A percentile compares a stretch with the other conserved stretches of the same genome.
Conservation (phyloP, 768 basidiomycete genomes). For the Tylopilus plumbeoviolaceoides region DNA sequence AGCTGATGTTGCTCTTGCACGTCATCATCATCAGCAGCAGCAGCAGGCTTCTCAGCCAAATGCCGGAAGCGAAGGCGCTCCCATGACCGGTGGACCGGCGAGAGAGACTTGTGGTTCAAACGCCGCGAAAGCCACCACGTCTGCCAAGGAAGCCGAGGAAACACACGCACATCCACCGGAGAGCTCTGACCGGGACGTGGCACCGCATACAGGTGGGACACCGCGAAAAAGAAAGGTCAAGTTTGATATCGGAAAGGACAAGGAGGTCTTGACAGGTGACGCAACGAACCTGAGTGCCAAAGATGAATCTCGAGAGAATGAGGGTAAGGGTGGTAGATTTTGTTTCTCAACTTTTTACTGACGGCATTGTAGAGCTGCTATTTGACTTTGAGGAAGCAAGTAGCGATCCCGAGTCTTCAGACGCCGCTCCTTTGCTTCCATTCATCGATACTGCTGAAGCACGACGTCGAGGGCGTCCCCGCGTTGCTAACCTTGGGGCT, state of each 20-base stretch:
- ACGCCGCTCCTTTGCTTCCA: slow-evolving; percentile 36
- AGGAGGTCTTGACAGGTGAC: slow-evolving; percentile 41
- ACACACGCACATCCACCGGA: slow-evolving; percentile 11
- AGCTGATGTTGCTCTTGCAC: slow-evolving; percentile 34
- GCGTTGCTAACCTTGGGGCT: slow-evolving; percentile 33
- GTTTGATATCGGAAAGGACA: slow-evolving; percentile 49
- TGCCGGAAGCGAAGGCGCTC: slow-evolving; percentile 9
- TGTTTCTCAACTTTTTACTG: background rate
- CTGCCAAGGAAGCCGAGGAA: slow-evolving; percentile 11
- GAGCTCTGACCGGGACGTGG: slow-evolving; percentile 19
- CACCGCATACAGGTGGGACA: slow-evolving; percentile 30
- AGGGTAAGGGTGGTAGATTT: slow-evolving; percentile 39
- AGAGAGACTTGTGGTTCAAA: slow-evolving; percentile 13
- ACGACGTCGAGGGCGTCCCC: slow-evolving; percentile 25
- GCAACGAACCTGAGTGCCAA: slow-evolving; percentile 32
- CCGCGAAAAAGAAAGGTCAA: slow-evolving; percentile 63
- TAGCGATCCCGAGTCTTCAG: slow-evolving; percentile 29
- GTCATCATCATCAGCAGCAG: slow-evolving; percentile 11
- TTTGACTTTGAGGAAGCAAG: slow-evolving; percentile 65
- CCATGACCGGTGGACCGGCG: slow-evolving; percentile 2
- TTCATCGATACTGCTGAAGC: slow-evolving; percentile 28
- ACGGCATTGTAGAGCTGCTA: slow-evolving; percentile 48
- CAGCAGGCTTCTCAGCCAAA: slow-evolving; percentile 8
- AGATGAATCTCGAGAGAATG: slow-evolving; percentile 33
- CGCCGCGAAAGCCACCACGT: slow-evolving; percentile 7